A percentile compares a stretch with the other conserved stretches of the same genome.
Evolutionary conservation across 2,329 filamentous ascomycete genomes (phyloP).

Genomic region (Chalaropsis ovoidea): DNA sequence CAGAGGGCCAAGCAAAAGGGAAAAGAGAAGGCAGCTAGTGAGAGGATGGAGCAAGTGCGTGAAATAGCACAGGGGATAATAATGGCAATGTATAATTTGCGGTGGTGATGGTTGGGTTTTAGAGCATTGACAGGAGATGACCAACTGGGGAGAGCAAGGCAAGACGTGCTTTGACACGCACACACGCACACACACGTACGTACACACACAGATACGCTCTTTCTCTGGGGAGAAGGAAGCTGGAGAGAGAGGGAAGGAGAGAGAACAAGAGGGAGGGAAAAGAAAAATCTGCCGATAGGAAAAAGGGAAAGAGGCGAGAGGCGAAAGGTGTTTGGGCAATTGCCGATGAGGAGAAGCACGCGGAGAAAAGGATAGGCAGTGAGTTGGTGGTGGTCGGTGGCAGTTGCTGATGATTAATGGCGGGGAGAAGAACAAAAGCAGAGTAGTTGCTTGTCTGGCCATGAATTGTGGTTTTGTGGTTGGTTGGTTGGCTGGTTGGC

Average conservation of each 20-base stretch:
- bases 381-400: too few relatives aligned
- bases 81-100: background rate
- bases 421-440: too few relatives aligned
- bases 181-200: too few relatives aligned
- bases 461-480: too few relatives aligned
- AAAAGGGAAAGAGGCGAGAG: background rate
- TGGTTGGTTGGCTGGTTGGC: too few relatives aligned
- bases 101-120: background rate
- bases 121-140: background rate
- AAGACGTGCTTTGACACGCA: slow-evolving; percentile 1
- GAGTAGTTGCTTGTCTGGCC: too few relatives aligned
- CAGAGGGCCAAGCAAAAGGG: background rate
- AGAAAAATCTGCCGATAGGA: background rate
- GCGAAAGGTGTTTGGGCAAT: background rate
- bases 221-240: background rate
- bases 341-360: background rate
- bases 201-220: too few relatives aligned
- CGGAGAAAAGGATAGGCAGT: too few relatives aligned
- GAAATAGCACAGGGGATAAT: slow-evolving; percentile 5
- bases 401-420: too few relatives aligned
- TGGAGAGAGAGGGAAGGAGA: background rate
- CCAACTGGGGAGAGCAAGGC: background rate
- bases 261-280: background rate
- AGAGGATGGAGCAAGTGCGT: background rate
- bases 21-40: background rate